A percentile compares a stretch with the other conserved stretches of the same genome.
Evolutionary conservation across 305 asterid genomes (phyloP).

Genomic region (Solanum hybrid): DNA sequence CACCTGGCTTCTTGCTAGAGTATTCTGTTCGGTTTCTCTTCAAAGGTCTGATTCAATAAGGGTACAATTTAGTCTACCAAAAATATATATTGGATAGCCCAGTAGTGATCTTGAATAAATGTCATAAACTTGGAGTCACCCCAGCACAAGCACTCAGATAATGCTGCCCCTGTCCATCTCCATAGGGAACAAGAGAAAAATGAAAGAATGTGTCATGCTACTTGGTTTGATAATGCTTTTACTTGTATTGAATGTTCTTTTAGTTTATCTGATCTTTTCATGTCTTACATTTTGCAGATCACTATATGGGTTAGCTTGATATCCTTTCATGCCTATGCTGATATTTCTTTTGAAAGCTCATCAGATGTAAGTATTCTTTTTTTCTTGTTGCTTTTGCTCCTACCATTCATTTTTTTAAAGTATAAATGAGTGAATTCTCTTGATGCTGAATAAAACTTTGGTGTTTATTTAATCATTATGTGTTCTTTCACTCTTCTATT

Average conservation of each 20-base stretch:
- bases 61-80: neutral
- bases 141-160: neutral
- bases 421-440: neutral
- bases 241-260: neutral
- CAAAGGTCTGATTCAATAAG: neutral
- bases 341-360: conserved; percentile 63
- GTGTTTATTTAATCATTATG: neutral
- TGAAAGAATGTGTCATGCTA: neutral
- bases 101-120: neutral
- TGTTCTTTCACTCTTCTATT: neutral
- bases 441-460: neutral
- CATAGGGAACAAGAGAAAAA: neutral
- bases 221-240: neutral
- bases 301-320: conserved; percentile 78
- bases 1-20: neutral
- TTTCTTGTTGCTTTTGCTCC: neutral
- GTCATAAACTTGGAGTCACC: neutral
- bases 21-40: neutral
- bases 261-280: neutral
- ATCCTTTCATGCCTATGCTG: conserved; percentile 78
- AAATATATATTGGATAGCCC: neutral
- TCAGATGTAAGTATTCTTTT: conserved; percentile 58
- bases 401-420: neutral
- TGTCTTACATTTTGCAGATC: conserved; percentile 42
- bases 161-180: neutral